These are phyloP conservation scores for Candida tetrigidarum DNA, from an alignment of 1,139 yeast species.

Conservation along the genomic window DNA sequence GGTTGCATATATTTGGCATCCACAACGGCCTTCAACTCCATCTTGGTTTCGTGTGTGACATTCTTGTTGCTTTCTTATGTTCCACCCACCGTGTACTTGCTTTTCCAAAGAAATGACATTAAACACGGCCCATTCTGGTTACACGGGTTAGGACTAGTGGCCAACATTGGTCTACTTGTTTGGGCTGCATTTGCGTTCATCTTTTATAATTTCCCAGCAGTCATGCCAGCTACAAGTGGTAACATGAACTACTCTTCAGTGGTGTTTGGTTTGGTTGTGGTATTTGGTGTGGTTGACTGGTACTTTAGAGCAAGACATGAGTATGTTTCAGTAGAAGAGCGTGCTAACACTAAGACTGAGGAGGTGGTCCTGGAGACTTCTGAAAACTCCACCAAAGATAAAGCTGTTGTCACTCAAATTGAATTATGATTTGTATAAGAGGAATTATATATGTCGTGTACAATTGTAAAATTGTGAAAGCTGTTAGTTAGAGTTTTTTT, in stretches of 20 bases:
- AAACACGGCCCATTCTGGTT: constrained; percentile 56
- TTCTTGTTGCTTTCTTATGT: constrained; percentile 39
- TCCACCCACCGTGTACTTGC: constrained; percentile 36
- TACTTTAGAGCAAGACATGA: constrained; percentile 38
- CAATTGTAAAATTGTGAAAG: no score
- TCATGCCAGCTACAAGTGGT: constrained; percentile 48
- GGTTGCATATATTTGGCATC: constrained; percentile 49
- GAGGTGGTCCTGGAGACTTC: constrained; percentile 21
- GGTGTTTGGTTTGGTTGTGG: constrained; percentile 38
- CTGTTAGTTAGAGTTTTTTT: neutral
- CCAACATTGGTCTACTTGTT: constrained; percentile 11
- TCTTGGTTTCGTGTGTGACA: constrained; percentile 41
- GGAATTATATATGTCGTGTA: no score
- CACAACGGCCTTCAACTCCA: constrained; percentile 45
- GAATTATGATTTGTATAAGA: neutral
- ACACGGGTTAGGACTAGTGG: constrained; percentile 26
- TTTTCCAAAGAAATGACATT: constrained; percentile 40
- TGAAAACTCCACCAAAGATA: neutral
- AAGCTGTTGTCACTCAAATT: neutral
- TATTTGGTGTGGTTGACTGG: constrained; percentile 42
- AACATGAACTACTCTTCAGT: constrained; percentile 52
- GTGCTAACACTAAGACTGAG: constrained; percentile 26
- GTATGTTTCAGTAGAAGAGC: constrained; percentile 29
- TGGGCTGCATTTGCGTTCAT: constrained; percentile 49
- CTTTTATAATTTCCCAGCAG: constrained; percentile 48